Evolutionary conservation across 2,329 filamentous ascomycete genomes (phyloP).

Genomic region (Paecilomyces fulvus): DNA sequence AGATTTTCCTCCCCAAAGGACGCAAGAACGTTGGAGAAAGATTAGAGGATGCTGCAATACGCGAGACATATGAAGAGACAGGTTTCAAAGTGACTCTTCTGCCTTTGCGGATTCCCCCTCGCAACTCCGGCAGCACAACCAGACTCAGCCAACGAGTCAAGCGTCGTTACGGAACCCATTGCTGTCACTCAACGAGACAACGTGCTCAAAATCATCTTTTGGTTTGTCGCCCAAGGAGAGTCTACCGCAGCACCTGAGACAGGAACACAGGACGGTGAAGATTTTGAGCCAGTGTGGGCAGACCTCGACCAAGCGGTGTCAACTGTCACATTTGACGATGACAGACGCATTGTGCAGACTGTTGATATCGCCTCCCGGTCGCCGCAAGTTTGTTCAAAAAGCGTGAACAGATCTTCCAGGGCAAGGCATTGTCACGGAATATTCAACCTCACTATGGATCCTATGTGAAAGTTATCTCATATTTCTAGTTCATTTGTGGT

Average conservation of each 20-base stretch:
- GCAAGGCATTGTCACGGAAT: too few relatives aligned
- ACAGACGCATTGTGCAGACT: not conserved
- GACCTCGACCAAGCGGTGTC: slow-evolving; percentile 7
- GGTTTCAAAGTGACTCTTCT: not conserved
- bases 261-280: slow-evolving; percentile 9
- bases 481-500: too few relatives aligned
- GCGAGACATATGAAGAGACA: slow-evolving; percentile 20
- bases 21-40: slow-evolving; percentile 17
- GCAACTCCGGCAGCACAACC: slow-evolving; percentile 2
- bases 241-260: slow-evolving; percentile 3
- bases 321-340: slow-evolving; percentile 6
- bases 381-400: not conserved
- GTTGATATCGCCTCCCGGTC: not conserved
- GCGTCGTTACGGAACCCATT: slow-evolving; percentile 3
- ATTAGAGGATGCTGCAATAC: slow-evolving; percentile 14
- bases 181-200: slow-evolving; percentile 2
- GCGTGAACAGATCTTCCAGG: too few relatives aligned
- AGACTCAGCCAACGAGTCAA: not conserved
- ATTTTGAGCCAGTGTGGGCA: slow-evolving; percentile 8
- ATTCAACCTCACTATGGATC: too few relatives aligned
- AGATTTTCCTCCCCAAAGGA: slow-evolving; percentile 18
- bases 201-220: slow-evolving; percentile 11
- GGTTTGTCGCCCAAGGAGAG: slow-evolving; percentile 7
- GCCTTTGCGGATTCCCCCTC: not conserved
- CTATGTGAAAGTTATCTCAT: too few relatives aligned